Base-by-base conservation (phyloP, 2,329 filamentous ascomycete genomes). In the Aspergillus brunneoviolaceus region DNA sequence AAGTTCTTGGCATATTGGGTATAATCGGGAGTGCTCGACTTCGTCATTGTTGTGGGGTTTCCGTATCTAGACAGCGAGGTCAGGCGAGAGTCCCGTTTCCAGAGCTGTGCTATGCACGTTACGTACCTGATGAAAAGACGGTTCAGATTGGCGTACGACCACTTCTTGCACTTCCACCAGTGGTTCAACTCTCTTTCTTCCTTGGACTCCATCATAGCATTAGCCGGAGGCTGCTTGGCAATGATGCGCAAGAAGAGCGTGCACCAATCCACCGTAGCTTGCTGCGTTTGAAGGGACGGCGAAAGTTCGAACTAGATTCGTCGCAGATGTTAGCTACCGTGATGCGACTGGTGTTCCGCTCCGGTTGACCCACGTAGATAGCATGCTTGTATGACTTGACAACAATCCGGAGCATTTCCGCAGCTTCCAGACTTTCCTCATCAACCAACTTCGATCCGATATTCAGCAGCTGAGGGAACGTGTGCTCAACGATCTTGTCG, bases 131-230 rank as follows among this genome's bases (percentile, higher is more conserved):
- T 93, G 73, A 95, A 99, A 19, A 99, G 85, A 63, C 95, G 87
- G 80, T 99, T 99, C 69, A 99, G 80, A 77, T 98, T 98, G 72
- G 95, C 96, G 77, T 97, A 99, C 14, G 94, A 90, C 95, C 95
- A 98, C 79, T 99, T 99, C 87, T 98, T 98, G 65, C 93, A 91
- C 82, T 98, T 99, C 94, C 94, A 99, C 94, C 95, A 99, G 76
- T 97, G 92, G 74, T 96, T 93, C 70, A 89, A 86, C 77, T 98
- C 95, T 60, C 95, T 87, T 72, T 98, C 94, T 60, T 91, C 87
- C 55, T 89, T 80, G 62, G 91, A 91, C 61, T 96, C 92, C 60
- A 82, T 77, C 84, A 98, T 88, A 39, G 93, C 89, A 67, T 84
- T 87, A 58, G 89, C 84, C 4, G 95, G 95, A 39, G 91, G 87